These are phyloP conservation scores for Pelargonium citronellum DNA, from an alignment of 441 rosid genomes.

Conservation along the genomic window DNA sequence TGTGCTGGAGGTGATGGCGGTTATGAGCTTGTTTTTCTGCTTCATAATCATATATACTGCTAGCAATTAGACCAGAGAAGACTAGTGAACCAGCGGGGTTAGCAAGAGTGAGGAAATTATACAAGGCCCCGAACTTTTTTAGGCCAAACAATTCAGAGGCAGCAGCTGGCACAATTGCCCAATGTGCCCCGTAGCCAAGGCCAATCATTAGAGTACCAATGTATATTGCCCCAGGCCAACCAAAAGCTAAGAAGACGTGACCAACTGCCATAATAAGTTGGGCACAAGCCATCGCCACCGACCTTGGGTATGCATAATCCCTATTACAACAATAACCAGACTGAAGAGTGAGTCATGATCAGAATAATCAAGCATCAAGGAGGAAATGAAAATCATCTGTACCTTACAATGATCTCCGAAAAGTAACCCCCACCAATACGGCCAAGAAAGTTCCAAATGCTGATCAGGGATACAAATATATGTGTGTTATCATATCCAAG, in stretches of 20 bases:
- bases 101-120: slow-evolving; percentile 85
- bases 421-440: slow-evolving; percentile 92
- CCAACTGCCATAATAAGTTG: slow-evolving; percentile 84
- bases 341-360: slow-evolving; percentile 10
- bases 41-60: slow-evolving; percentile 75
- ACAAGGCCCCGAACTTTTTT: slow-evolving; percentile 81
- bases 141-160: slow-evolving; percentile 90
- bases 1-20: slow-evolving; percentile 19
- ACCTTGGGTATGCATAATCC: slow-evolving; percentile 86
- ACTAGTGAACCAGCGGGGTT: slow-evolving; percentile 86
- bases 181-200: slow-evolving; percentile 86
- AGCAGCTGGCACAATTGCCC: slow-evolving; percentile 95
- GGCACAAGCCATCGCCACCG: slow-evolving; percentile 65
- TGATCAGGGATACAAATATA: slow-evolving; percentile 86
- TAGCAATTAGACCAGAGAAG: slow-evolving; percentile 81
- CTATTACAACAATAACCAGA: slow-evolving; percentile 26
- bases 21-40: slow-evolving; percentile 69
- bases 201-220: slow-evolving; percentile 79
- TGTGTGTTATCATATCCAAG: slow-evolving; percentile 74
- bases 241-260: slow-evolving; percentile 67
- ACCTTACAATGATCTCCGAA: slow-evolving; percentile 87
- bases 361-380: slow-evolving; percentile 11
- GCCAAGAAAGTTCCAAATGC: slow-evolving; percentile 98
- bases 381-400: slow-evolving; percentile 12
- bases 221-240: slow-evolving; percentile 91